phyloP scores from a whole-genome alignment of 257 asterid genomes.

The Vinca minor region DNA sequence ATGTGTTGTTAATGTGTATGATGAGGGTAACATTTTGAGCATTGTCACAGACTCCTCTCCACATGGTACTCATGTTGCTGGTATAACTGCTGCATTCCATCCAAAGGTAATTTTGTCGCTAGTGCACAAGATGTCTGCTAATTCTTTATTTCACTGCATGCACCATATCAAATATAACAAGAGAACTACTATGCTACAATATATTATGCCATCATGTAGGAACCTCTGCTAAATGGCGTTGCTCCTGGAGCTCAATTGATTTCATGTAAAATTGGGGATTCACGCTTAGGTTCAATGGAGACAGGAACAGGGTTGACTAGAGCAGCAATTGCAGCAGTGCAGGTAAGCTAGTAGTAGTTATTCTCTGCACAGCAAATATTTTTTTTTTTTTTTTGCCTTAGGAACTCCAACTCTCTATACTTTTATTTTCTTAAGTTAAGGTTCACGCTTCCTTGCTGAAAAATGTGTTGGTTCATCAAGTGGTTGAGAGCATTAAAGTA shows the following conservation, averaged over 20 bases:
- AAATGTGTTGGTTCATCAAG: background rate
- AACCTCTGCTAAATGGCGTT: slow-evolving; percentile 90
- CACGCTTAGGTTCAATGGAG: slow-evolving; percentile 96
- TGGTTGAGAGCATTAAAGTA: background rate
- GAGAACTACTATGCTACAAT: background rate
- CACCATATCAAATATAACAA: background rate
- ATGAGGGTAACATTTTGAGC: slow-evolving; percentile 79
- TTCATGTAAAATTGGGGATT: slow-evolving; percentile 95
- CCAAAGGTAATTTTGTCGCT: slow-evolving; percentile 43
- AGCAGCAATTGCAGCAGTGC: slow-evolving; percentile 92
- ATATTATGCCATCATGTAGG: slow-evolving; percentile 40
- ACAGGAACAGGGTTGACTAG: slow-evolving; percentile 97
- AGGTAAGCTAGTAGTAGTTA: slow-evolving; percentile 34
- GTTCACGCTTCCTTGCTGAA: slow-evolving; percentile 3
- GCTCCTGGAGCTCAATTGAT: slow-evolving; percentile 99
- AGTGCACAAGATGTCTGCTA: background rate
- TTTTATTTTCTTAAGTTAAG: background rate
- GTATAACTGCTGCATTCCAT: slow-evolving; percentile 89
- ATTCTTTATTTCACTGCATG: background rate
- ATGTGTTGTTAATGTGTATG: slow-evolving; percentile 58
- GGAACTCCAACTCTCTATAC: background rate
- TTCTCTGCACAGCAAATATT: background rate
- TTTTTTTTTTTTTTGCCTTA: background rate
- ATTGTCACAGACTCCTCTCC: slow-evolving; percentile 92
- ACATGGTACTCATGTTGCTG: slow-evolving; percentile 99